These are phyloP conservation scores for Dactylella cylindrospora DNA, from an alignment of 2,329 filamentous ascomycete genomes.

Conservation along the genomic window DNA sequence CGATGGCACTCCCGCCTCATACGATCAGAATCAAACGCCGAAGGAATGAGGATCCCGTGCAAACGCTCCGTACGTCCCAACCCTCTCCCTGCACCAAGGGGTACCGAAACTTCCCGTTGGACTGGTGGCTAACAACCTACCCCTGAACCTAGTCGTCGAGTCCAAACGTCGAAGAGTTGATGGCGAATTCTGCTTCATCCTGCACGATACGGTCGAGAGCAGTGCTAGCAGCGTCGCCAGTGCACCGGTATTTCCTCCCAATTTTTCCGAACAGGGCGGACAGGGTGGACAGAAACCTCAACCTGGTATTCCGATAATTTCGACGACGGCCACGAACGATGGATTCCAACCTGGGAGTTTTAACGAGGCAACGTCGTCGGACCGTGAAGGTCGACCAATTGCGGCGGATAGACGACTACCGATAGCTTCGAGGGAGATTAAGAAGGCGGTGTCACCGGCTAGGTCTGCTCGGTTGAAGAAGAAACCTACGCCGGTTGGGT, in stretches of 20 bases:
- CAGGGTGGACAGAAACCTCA: constrained; percentile 1
- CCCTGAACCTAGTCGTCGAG: constrained; percentile 25
- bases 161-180: constrained; percentile 42
- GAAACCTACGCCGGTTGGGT: constrained; percentile 19
- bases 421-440: constrained; percentile 29
- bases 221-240: constrained; percentile 2
- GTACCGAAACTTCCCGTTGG: constrained; percentile 18
- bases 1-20: constrained; percentile 48
- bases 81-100: constrained; percentile 4
- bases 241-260: too few relatives aligned
- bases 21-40: constrained; percentile 49
- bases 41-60: constrained; percentile 48
- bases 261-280: too few relatives aligned
- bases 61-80: constrained; percentile 45
- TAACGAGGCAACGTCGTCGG: constrained; percentile 24
- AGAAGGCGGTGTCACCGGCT: constrained; percentile 39
- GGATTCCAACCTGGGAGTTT: constrained; percentile 9
- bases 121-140: not conserved
- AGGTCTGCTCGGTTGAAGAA: constrained; percentile 41
- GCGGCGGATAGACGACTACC: constrained; percentile 30
- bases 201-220: constrained; percentile 36
- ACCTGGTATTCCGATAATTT: constrained; percentile 17
- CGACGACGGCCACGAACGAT: constrained; percentile 4
- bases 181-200: constrained; percentile 41
- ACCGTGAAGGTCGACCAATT: constrained; percentile 36